Conservation (phyloP, 1,284 basidiomycete species). For the Takashimella koratensis region DNA sequence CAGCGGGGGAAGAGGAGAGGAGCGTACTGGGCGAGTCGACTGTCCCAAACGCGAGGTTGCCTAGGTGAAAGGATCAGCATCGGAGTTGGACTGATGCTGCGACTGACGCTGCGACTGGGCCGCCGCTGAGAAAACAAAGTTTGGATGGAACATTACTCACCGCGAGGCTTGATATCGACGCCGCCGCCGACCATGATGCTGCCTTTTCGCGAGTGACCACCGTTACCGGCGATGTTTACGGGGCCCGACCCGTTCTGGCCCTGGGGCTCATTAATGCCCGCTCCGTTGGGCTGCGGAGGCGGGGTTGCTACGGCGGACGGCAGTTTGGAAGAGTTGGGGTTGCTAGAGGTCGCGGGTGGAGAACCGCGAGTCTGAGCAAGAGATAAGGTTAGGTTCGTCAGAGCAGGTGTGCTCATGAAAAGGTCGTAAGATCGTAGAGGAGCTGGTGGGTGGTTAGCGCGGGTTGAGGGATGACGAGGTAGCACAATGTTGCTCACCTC, state of each 20-base stretch:
- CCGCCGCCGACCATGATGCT: conserved; percentile 43
- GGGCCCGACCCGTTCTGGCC: conserved; percentile 9
- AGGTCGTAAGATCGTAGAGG: too few species aligned
- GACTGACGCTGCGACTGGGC: too few species aligned
- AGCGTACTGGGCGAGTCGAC: conserved; percentile 58
- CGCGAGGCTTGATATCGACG: conserved; percentile 34
- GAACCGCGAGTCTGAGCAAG: conserved; percentile 44
- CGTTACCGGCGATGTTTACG: conserved; percentile 27
- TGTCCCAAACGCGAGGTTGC: conserved; percentile 66
- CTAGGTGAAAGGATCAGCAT: conserved; percentile 14
- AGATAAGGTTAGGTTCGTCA: too few species aligned
- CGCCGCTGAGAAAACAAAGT: not conserved
- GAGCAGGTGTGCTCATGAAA: too few species aligned
- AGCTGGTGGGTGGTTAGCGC: too few species aligned
- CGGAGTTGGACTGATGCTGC: not conserved
- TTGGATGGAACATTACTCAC: conserved; percentile 18
- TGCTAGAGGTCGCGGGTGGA: conserved; percentile 26
- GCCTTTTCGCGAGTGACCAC: conserved; percentile 36
- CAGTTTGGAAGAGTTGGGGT: conserved; percentile 28
- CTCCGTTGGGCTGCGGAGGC: conserved; percentile 27
- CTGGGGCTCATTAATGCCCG: conserved; percentile 23
- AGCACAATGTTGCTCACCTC: too few species aligned
- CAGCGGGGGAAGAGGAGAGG: conserved; percentile 50
- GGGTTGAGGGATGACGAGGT: too few species aligned
- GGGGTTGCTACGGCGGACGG: conserved; percentile 22